Percentiles rank a stretch among this genome's conserved stretches.
phyloP scores from a whole-genome alignment of 495 filamentous ascomycete genomes.

The Podospora bellae-mahoneyi region DNA sequence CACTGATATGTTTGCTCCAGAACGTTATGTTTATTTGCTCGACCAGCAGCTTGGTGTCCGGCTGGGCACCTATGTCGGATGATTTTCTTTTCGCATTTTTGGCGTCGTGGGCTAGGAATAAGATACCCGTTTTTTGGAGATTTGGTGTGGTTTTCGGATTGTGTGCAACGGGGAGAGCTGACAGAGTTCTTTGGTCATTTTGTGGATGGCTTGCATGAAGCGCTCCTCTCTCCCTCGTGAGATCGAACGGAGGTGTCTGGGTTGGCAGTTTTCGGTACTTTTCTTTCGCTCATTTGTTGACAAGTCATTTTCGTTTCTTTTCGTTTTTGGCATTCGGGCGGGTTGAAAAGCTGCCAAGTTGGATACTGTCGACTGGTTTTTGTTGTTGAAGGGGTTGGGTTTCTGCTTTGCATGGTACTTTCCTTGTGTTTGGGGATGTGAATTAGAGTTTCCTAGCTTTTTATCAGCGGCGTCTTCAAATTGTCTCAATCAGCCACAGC shows the following conservation, averaged over 20 bases:
- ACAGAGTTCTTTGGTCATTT: background rate
- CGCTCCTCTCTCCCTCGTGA: background rate
- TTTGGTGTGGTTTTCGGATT: background rate
- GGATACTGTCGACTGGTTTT: background rate
- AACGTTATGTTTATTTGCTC: slow-evolving; percentile 12
- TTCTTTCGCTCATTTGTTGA: background rate
- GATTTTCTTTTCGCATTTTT: slow-evolving; percentile 6
- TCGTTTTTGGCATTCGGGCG: background rate
- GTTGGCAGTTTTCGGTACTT: slow-evolving; percentile 4
- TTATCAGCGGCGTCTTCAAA: too few species aligned
- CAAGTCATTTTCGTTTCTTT: background rate
- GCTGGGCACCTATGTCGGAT: slow-evolving; percentile 1
- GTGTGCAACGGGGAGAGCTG: background rate
- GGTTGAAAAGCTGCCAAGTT: background rate
- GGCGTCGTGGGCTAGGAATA: background rate
- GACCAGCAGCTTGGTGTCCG: slow-evolving; percentile 12
- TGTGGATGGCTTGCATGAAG: background rate
- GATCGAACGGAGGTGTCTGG: background rate
- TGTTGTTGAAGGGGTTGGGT: background rate
- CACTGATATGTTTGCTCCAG: slow-evolving; percentile 5
- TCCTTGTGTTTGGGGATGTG: background rate
- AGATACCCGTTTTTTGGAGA: slow-evolving; percentile 1
- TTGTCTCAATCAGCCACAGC: too few species aligned
- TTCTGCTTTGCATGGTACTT: background rate
- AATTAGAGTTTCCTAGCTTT: background rate